A percentile compares a stretch with the other conserved stretches of the same genome.
These are phyloP conservation scores for Umbelopsis sp. DNA, from an alignment of 371 early-diverging fungal species.

Conservation along the genomic window DNA sequence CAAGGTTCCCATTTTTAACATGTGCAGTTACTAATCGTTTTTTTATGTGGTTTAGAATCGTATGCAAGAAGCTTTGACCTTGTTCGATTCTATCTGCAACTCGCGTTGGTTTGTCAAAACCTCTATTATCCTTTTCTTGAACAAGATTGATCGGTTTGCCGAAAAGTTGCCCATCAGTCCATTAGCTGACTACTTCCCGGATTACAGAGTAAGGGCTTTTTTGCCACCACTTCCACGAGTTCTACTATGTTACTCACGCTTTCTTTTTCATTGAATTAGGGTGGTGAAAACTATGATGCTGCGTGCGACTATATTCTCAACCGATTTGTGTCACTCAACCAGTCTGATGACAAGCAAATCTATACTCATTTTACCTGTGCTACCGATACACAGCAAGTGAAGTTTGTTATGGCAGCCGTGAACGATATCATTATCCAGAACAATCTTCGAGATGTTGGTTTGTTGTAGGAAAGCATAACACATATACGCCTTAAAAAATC, in stretches of 20 bases:
- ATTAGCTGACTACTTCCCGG: conserved; percentile 82
- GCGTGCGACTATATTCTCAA: conserved; percentile 86
- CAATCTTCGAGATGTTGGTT: conserved; percentile 84
- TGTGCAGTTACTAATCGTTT: not conserved
- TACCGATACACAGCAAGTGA: conserved; percentile 96
- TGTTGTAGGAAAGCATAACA: conserved; percentile 60
- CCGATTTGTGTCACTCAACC: conserved; percentile 82
- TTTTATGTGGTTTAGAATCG: conserved; percentile 67
- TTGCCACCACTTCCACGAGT: not conserved
- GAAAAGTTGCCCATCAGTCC: conserved; percentile 86
- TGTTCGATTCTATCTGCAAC: conserved; percentile 97
- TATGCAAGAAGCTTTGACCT: conserved; percentile 93
- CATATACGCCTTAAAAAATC: not conserved
- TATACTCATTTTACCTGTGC: conserved; percentile 97
- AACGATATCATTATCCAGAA: conserved; percentile 95
- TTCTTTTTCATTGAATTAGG: conserved; percentile 27
- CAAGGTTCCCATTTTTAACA: not conserved
- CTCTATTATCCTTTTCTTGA: conserved; percentile 93
- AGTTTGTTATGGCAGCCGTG: conserved; percentile 94
- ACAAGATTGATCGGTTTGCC: conserved; percentile 95
- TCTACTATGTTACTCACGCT: not conserved
- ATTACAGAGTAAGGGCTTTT: conserved; percentile 61
- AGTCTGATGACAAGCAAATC: conserved; percentile 83
- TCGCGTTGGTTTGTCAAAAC: conserved; percentile 93
- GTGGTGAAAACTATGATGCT: conserved; percentile 75